These are phyloP conservation scores for Solanum paucissectum DNA, from an alignment of 257 asterid species.

Conservation along the genomic window DNA sequence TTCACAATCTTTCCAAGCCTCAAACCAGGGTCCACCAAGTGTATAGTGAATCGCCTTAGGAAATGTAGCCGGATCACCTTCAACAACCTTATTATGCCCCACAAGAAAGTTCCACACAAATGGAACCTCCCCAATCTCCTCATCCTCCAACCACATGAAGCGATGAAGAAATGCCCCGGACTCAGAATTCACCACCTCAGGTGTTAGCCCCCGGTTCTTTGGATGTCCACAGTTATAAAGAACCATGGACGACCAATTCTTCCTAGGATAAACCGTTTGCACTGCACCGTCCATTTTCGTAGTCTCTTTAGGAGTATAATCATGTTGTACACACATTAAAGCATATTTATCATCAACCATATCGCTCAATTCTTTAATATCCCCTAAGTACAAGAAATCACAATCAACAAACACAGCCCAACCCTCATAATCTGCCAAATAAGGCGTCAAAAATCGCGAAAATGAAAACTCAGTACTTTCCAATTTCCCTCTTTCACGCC, in stretches of 20 bases:
- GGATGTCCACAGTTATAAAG: slow-evolving; percentile 72
- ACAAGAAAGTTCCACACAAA: slow-evolving; percentile 83
- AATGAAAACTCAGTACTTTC: slow-evolving; percentile 90
- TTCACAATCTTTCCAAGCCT: slow-evolving; percentile 87
- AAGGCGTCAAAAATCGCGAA: slow-evolving; percentile 67
- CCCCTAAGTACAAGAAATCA: slow-evolving; percentile 64
- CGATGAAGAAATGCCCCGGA: slow-evolving; percentile 73
- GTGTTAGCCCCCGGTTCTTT: slow-evolving; percentile 45
- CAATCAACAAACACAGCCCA: slow-evolving; percentile 96
- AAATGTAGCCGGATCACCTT: slow-evolving; percentile 40
- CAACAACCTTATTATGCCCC: slow-evolving; percentile 64
- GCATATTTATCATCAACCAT: slow-evolving; percentile 60
- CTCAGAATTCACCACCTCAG: slow-evolving; percentile 70
- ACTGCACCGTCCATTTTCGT: slow-evolving; percentile 90
- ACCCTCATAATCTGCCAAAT: slow-evolving; percentile 45
- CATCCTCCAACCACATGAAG: slow-evolving; percentile 76
- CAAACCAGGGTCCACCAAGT: slow-evolving; percentile 91
- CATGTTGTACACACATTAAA: slow-evolving; percentile 82
- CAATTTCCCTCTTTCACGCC: slow-evolving; percentile 74
- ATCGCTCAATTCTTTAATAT: slow-evolving; percentile 47
- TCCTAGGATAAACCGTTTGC: slow-evolving; percentile 71
- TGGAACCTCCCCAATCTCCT: slow-evolving; percentile 76
- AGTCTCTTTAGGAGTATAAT: slow-evolving; percentile 75
- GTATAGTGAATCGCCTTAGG: slow-evolving; percentile 84
- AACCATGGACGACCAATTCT: slow-evolving; percentile 98